phyloP scores from a whole-genome alignment of 2,329 filamentous ascomycete species.

The Ceratocystis papillata region DNA sequence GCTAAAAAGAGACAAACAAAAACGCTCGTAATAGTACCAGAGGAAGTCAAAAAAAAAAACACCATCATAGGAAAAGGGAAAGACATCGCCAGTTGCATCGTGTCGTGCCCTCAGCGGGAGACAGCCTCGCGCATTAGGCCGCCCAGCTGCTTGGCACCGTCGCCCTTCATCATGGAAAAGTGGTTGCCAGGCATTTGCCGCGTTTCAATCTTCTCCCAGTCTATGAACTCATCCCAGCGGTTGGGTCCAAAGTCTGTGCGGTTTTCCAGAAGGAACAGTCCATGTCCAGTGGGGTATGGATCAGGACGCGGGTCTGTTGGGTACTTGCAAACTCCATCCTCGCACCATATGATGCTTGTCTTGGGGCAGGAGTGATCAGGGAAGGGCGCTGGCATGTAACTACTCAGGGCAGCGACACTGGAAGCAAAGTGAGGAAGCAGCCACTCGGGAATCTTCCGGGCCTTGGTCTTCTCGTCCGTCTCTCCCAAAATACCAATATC shows the following conservation, averaged over 20 bases:
- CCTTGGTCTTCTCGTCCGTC: slow-evolving; percentile 37
- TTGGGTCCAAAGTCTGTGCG: slow-evolving; percentile 60
- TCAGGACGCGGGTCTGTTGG: slow-evolving; percentile 55
- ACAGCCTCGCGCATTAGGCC: slow-evolving; percentile 33
- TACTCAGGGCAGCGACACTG: slow-evolving; percentile 55
- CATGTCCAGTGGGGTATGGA: slow-evolving; percentile 49
- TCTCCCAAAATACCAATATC: slow-evolving; percentile 60
- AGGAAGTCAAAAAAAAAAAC: slow-evolving; percentile 4
- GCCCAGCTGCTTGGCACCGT: slow-evolving; percentile 33
- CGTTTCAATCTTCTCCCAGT: slow-evolving; percentile 49
- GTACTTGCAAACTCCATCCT: slow-evolving; percentile 59
- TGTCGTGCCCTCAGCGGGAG: neutral
- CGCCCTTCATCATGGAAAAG: slow-evolving; percentile 65
- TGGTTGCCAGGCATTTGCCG: slow-evolving; percentile 62
- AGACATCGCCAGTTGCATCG: neutral
- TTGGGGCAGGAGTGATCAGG: slow-evolving; percentile 48
- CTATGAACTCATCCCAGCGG: slow-evolving; percentile 57
- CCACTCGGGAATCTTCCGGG: slow-evolving; percentile 52
- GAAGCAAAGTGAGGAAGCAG: slow-evolving; percentile 62
- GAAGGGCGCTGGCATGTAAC: slow-evolving; percentile 56
- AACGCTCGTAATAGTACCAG: neutral
- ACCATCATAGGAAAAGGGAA: neutral
- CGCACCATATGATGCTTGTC: slow-evolving; percentile 58
- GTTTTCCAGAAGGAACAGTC: slow-evolving; percentile 62
- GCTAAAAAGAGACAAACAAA: slow-evolving; percentile 6